These are phyloP conservation scores for Zea mays DNA, from an alignment of 176 grass and related monocot species.

Conservation along the genomic window Zm-B73-REFERENCE-NAM-5.0 NC_050098.1:237863501-237864000, in stretches of 20 bases:
- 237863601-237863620: neutral
- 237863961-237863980: too few relatives aligned
- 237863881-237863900: neutral
- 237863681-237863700: neutral
- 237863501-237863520: neutral
- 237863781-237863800: neutral
- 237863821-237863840: neutral
- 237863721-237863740: neutral
- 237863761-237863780: neutral
- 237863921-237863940: too few relatives aligned
- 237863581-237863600: neutral
- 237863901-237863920: too few relatives aligned
- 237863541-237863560: neutral
- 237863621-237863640: neutral
- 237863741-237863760: neutral
- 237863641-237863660: neutral
- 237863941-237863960: too few relatives aligned
- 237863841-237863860: neutral
- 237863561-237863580: neutral
- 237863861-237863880: neutral
- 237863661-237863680: neutral
- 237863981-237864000: too few relatives aligned
- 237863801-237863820: neutral
- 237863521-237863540: neutral
- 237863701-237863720: too few relatives aligned